Percentiles rank a stretch among this genome's conserved stretches.
Conservation (phyloP, 352 stramenopile species). For the Pythium sukuiense region DNA sequence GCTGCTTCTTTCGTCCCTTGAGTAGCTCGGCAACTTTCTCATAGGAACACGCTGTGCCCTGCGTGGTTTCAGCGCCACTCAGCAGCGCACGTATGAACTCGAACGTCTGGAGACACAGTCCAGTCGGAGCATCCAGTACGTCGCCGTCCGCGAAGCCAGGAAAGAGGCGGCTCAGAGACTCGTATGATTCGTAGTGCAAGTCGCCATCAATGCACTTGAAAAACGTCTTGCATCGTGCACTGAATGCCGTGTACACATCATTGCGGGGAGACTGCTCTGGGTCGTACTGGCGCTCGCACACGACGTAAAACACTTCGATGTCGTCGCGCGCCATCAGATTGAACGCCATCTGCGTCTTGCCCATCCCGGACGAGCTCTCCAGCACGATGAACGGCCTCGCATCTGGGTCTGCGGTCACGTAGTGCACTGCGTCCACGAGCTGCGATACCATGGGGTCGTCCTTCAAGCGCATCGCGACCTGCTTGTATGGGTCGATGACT, state of each 20-base stretch:
- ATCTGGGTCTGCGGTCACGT: not conserved
- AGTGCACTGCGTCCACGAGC: not conserved
- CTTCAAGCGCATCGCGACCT: not conserved
- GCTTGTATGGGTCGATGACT: not conserved
- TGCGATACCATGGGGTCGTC: not conserved
- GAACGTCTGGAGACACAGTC: not conserved
- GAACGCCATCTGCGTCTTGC: slow-evolving; percentile 30
- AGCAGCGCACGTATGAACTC: not conserved
- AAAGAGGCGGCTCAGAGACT: not conserved
- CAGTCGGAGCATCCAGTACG: not conserved
- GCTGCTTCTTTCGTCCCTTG: not conserved
- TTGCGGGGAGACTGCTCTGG: not conserved
- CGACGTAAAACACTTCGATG: slow-evolving; percentile 13
- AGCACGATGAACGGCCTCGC: slow-evolving; percentile 16
- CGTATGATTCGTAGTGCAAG: not conserved
- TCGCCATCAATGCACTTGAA: not conserved
- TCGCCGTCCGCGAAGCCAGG: not conserved
- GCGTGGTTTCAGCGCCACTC: not conserved
- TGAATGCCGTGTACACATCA: not conserved
- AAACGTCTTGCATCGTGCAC: not conserved
- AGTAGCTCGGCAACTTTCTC: not conserved
- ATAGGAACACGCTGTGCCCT: not conserved
- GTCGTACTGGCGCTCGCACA: not conserved
- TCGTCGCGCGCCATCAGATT: slow-evolving; percentile 18
- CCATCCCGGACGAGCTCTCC: slow-evolving; percentile 23